Percentiles rank a stretch among this genome's conserved stretches.
phyloP scores from a whole-genome alignment of 805 yeast species.

The Yarrowia porcina region DNA sequence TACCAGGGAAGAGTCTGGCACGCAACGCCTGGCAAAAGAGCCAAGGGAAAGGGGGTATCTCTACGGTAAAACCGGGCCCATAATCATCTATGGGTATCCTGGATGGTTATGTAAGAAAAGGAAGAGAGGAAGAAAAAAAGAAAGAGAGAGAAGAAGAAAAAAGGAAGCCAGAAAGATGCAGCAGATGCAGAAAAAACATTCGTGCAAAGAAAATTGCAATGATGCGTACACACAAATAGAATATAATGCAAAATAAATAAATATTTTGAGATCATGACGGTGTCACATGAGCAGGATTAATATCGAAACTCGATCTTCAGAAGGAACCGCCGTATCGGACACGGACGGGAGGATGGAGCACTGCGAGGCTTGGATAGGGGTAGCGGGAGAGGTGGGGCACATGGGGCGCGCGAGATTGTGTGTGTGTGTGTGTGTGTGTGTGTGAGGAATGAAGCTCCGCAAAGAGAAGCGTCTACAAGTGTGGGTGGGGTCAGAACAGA shows the following conservation, averaged over 20 bases:
- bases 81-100: not conserved
- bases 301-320: not conserved
- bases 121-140: not conserved
- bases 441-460: not conserved
- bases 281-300: not conserved
- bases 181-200: not conserved
- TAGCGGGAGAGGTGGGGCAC: not conserved
- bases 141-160: not conserved
- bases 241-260: conserved; percentile 20
- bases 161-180: not conserved
- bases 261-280: conserved; percentile 13
- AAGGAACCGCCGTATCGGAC: not conserved
- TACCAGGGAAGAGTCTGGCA: not conserved
- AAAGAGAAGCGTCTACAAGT: not conserved
- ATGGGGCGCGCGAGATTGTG: not conserved
- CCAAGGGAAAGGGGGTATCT: conserved; percentile 1
- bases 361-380: not conserved
- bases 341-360: not conserved
- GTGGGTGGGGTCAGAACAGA: not conserved
- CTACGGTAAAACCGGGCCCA: not conserved
- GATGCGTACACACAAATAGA: conserved; percentile 9
- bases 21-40: not conserved
- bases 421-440: not conserved
- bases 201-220: conserved; percentile 26
- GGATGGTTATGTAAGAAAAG: not conserved